Evolutionary conservation across 805 yeast genomes (phyloP).

Genomic region (Metschnikowia kunwiensis): DNA sequence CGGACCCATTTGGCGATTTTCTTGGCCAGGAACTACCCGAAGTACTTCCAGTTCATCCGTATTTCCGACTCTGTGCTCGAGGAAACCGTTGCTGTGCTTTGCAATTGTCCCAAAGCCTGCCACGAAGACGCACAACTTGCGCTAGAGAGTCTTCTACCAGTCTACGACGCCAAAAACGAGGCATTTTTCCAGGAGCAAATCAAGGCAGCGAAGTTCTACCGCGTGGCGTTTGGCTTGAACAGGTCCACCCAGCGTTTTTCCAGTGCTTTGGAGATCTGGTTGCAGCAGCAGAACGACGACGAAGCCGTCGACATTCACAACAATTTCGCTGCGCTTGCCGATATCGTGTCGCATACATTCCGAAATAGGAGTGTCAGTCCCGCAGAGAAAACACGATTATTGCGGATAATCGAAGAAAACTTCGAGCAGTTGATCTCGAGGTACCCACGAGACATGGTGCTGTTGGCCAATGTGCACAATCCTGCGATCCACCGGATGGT

Average conservation of each 20-base stretch:
- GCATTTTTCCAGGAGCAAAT: conserved; percentile 49
- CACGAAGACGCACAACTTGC: conserved; percentile 72
- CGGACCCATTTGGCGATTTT: conserved; percentile 56
- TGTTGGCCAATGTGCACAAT: conserved; percentile 31
- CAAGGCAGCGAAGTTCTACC: conserved; percentile 51
- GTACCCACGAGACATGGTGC: conserved; percentile 36
- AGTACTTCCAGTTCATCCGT: conserved; percentile 78
- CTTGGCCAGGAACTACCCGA: conserved; percentile 76
- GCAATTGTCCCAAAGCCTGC: conserved; percentile 34
- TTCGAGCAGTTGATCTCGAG: conserved; percentile 23
- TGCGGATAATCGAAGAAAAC: conserved; percentile 23
- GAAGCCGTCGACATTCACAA: conserved; percentile 8
- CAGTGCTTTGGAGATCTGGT: conserved; percentile 55
- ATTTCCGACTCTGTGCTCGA: conserved; percentile 59
- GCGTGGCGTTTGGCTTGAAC: conserved; percentile 58
- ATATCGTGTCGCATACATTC: conserved; percentile 27
- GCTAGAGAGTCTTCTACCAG: conserved; percentile 64
- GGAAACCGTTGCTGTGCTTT: conserved; percentile 47
- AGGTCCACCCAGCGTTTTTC: conserved; percentile 49
- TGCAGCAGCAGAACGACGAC: conserved; percentile 23
- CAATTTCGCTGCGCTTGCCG: conserved; percentile 17
- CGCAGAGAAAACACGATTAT: conserved; percentile 24
- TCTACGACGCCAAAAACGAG: conserved; percentile 57
- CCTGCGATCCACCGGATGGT: conserved; percentile 41
- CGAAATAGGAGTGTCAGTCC: conserved; percentile 17